Percentiles rank a stretch among this genome's conserved stretches.
phyloP scores from a whole-genome alignment of 2,329 filamentous ascomycete species.

The Fusarium chuoi region DNA sequence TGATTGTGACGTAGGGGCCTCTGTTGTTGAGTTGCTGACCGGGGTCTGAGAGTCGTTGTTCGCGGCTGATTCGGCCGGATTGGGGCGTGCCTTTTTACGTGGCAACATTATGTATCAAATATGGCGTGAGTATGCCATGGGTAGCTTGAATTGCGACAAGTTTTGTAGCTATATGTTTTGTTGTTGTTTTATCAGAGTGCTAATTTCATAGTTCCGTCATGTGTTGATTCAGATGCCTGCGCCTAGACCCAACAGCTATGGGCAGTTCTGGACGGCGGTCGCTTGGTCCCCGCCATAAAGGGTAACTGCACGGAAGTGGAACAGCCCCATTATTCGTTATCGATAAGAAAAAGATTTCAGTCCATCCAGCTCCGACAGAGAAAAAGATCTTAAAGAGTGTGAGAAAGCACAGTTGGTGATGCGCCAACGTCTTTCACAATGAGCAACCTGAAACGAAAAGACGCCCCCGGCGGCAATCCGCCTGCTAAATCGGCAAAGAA shows the following conservation, averaged over 20 bases:
- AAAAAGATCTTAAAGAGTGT: conserved; percentile 4
- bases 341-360: conserved; percentile 18
- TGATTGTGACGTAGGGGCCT: conserved; percentile 44
- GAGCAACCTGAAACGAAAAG: conserved; percentile 68
- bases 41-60: conserved; percentile 22
- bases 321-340: conserved; percentile 20
- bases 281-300: conserved; percentile 2
- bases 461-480: conserved; percentile 63
- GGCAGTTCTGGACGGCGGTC: neutral
- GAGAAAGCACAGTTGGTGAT: conserved; percentile 41
- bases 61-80: conserved; percentile 39
- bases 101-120: conserved; percentile 43
- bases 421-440: conserved; percentile 53
- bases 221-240: conserved; percentile 36
- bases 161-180: conserved; percentile 13
- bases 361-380: conserved; percentile 16
- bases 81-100: conserved; percentile 49
- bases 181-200: conserved; percentile 17
- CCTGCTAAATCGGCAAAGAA: conserved; percentile 61
- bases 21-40: conserved; percentile 27
- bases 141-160: neutral
- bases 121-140: conserved; percentile 12
- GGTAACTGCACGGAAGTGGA: conserved; percentile 5
- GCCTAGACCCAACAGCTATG: neutral
- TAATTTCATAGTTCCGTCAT: conserved; percentile 26